Percentiles rank a stretch among this genome's conserved stretches.
phyloP scores from a whole-genome alignment of 257 asterid genomes.

The Ligustrum vulgare region DNA sequence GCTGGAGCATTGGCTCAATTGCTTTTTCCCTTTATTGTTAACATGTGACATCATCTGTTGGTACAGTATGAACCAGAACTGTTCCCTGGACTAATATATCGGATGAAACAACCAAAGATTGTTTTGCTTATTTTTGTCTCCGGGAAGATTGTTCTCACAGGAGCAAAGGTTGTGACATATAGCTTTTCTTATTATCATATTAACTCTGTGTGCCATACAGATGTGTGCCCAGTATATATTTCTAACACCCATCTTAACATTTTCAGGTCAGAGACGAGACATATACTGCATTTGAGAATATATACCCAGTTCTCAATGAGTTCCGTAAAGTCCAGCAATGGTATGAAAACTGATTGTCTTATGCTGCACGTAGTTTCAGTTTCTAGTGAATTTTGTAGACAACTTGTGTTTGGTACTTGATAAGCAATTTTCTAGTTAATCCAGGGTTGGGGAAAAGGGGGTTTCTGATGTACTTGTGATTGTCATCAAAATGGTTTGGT shows the following conservation, averaged over 20 bases:
- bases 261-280: constrained; percentile 91
- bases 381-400: constrained; percentile 17
- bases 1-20: not conserved
- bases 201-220: not conserved
- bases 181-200: not conserved
- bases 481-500: not conserved
- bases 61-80: constrained; percentile 30
- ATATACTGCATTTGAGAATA: constrained; percentile 84
- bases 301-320: constrained; percentile 88
- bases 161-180: constrained; percentile 25
- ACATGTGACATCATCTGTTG: constrained; percentile 24
- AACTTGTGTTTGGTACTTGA: constrained; percentile 11
- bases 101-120: constrained; percentile 26
- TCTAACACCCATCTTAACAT: not conserved
- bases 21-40: not conserved
- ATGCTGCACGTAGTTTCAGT: not conserved
- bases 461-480: not conserved
- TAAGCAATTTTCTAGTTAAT: constrained; percentile 6
- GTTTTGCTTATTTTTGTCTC: constrained; percentile 24
- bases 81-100: constrained; percentile 23
- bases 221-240: not conserved
- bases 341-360: constrained; percentile 35
- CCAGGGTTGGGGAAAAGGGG: not conserved
- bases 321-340: constrained; percentile 93
- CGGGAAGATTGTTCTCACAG: constrained; percentile 30